Percentiles rank a stretch among this genome's conserved stretches.
phyloP scores from a whole-genome alignment of 2,329 filamentous ascomycete genomes.

The Penicillium sp. region DNA sequence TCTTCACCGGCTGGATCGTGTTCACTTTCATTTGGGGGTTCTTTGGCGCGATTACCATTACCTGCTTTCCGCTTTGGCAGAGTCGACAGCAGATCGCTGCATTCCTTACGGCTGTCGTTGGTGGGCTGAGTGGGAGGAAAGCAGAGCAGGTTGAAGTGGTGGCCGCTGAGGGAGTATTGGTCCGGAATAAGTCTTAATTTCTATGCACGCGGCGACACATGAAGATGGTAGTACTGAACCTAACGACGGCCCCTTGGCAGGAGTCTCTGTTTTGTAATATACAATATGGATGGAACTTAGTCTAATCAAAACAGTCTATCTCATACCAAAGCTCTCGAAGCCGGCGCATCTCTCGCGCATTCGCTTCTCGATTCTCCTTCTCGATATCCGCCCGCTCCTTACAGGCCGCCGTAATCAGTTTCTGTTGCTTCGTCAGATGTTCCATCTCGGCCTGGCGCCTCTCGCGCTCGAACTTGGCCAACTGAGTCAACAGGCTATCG shows the following conservation, averaged over 20 bases:
- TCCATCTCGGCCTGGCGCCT: not conserved
- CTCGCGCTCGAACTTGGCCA: not conserved
- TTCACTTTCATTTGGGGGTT: constrained; percentile 32
- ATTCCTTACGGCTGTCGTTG: not conserved
- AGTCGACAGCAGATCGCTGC: not conserved
- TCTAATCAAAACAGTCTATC: not conserved
- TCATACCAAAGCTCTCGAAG: not conserved
- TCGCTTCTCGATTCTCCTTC: not conserved
- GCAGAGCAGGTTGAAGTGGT: not conserved
- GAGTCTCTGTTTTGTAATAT: too few relatives aligned
- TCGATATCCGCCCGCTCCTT: not conserved
- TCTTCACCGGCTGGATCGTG: constrained; percentile 33
- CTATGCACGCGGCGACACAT: too few relatives aligned
- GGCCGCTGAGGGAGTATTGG: too few relatives aligned
- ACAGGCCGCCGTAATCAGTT: not conserved
- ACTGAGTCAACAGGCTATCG: too few relatives aligned
- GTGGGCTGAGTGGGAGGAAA: not conserved
- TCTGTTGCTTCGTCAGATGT: not conserved
- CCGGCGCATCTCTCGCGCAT: not conserved
- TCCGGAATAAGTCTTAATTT: too few relatives aligned
- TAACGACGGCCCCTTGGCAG: too few relatives aligned
- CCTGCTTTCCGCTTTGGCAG: not conserved
- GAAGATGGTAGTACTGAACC: too few relatives aligned
- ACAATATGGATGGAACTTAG: too few relatives aligned
- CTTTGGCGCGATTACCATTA: constrained; percentile 22